Base-by-base conservation (phyloP, 2,329 filamentous ascomycete genomes). In the Phialemoniopsis sp. region DNA sequence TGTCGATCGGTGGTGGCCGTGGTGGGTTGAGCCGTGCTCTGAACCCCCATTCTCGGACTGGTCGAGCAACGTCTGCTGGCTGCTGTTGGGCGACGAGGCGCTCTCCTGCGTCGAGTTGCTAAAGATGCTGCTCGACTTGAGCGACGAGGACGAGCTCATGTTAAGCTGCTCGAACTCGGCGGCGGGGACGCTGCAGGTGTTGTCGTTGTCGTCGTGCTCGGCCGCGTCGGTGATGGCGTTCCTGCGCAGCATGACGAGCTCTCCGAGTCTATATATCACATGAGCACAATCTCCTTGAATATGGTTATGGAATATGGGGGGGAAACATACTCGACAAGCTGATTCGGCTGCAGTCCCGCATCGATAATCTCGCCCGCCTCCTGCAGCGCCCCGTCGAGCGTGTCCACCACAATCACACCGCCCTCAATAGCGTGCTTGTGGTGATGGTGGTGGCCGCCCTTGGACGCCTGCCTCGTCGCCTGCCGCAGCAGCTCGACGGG, bases 351-450 rank as follows among this genome's bases (percentile, higher is more conserved):
- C 19, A 96, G 67, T 0, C 80, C 82, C 0, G 88, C 87, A 48
- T 88, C 79, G 9, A 94, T 84, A 35, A 97, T 70, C 66, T 97
- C 91, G 0, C 91, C 91, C 0, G 90, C 86, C 56, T 95, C 88
- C 50, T 82, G 82, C 32, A 95, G 59, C 34, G 85, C 89, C 0
- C 86, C 87, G 19, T 88, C 82, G 0, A 95, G 70, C 9, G 85
- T 90, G 54, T 89, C 85, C 5, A 89, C 85, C 5, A 87, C 73
- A 18, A 89, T 70, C 13, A 77, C 80, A 1, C 79, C 80, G 0
- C 80, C 80, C 48, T 85, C 82, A 3, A 68, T 58, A 0, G 78
- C 78, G 45, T 82, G 78, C 51, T 73, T 85, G 56, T 89, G 85
- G 43, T 80, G 80, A 55, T 88, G 82, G 13, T 73, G 63, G 37